Conservation (phyloP, 2,329 filamentous ascomycete species). For the Anthostomella pinea region DNA sequence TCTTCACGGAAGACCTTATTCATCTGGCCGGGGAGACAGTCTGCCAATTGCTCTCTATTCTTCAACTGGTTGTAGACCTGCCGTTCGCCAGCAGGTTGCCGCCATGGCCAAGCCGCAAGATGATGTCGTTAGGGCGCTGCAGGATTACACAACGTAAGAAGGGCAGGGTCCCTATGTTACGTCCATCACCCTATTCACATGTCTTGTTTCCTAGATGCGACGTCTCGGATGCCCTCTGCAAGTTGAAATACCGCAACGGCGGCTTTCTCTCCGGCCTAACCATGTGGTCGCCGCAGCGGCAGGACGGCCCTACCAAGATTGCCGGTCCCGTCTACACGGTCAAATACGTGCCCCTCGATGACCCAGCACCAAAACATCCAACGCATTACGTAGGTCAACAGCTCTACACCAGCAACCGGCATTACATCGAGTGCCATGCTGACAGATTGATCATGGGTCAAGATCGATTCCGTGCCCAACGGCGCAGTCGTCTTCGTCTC, state of each 20-base stretch:
- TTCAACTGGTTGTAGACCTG: too few relatives aligned
- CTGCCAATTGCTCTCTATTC: too few relatives aligned
- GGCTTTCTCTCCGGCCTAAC: slow-evolving; percentile 53
- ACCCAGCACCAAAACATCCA: slow-evolving; percentile 43
- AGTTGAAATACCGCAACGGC: slow-evolving; percentile 46
- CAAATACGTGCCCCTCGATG: slow-evolving; percentile 45
- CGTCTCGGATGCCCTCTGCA: slow-evolving; percentile 50
- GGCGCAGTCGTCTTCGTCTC: slow-evolving; percentile 51
- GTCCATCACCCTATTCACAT: not conserved
- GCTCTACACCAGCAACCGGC: not conserved
- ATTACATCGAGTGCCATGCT: not conserved
- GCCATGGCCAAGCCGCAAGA: slow-evolving; percentile 24
- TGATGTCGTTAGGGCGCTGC: slow-evolving; percentile 30
- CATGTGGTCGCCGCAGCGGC: slow-evolving; percentile 52
- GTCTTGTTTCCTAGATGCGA: slow-evolving; percentile 38
- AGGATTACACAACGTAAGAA: slow-evolving; percentile 36
- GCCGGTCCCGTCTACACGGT: slow-evolving; percentile 55
- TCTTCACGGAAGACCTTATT: too few relatives aligned
- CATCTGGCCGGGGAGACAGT: too few relatives aligned
- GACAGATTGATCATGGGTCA: too few relatives aligned
- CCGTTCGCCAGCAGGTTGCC: slow-evolving; percentile 9
- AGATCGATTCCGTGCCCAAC: slow-evolving; percentile 49
- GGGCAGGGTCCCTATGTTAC: slow-evolving; percentile 3
- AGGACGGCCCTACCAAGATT: slow-evolving; percentile 50
- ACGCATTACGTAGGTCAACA: slow-evolving; percentile 44